Percentiles rank a stretch among this genome's conserved stretches.
These are phyloP conservation scores for Phytopythium sindhum DNA, from an alignment of 352 stramenopile genomes.

Conservation along the genomic window DNA sequence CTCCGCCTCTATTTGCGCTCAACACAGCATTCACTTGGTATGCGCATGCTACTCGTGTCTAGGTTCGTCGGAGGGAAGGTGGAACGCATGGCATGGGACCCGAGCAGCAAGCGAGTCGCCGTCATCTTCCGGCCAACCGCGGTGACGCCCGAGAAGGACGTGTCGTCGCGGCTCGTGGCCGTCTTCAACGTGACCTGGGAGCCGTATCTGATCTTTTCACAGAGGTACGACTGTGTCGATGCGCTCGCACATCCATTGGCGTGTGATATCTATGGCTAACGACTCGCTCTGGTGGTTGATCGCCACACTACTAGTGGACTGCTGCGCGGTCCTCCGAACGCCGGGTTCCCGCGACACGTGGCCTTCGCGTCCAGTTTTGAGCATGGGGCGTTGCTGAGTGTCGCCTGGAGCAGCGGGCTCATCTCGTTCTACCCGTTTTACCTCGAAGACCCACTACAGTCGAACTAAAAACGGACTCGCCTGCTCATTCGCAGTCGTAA, in stretches of 20 bases:
- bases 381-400: conserved; percentile 58
- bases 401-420: conserved; percentile 75
- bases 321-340: conserved; percentile 53
- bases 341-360: conserved; percentile 52
- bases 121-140: conserved; percentile 43
- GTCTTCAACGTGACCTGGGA: conserved; percentile 71
- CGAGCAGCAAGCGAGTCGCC: conserved; percentile 59
- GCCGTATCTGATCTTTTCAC: conserved; percentile 76
- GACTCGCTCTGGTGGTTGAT: conserved; percentile 1
- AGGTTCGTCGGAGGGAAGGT: conserved; percentile 63
- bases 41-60: not conserved
- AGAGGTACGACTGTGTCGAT: conserved; percentile 28
- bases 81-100: conserved; percentile 64
- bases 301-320: conserved; percentile 29
- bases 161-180: conserved; percentile 49
- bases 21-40: not conserved
- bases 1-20: too few species aligned
- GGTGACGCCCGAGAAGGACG: conserved; percentile 17
- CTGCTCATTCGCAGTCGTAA: not conserved
- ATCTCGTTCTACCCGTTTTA: conserved; percentile 83
- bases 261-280: not conserved
- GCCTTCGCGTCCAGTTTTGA: conserved; percentile 70
- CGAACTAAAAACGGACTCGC: not conserved
- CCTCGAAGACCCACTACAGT: conserved; percentile 33
- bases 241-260: not conserved